These are phyloP conservation scores for Venturia asperata DNA, from an alignment of 2,329 filamentous ascomycete species.

Conservation along the genomic window DNA sequence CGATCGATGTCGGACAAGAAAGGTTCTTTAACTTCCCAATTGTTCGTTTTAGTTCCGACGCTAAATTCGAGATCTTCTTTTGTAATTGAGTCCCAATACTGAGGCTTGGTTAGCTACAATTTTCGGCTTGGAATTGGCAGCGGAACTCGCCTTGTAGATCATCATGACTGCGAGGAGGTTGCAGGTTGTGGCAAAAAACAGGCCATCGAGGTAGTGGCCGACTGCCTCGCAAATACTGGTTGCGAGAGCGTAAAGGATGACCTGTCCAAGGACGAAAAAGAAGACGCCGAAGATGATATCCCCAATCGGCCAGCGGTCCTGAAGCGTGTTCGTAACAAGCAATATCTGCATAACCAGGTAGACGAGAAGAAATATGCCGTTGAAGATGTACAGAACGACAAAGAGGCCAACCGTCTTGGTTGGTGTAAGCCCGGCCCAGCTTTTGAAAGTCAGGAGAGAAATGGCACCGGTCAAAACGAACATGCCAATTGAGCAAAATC, in stretches of 20 bases:
- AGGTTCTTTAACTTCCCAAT: slow-evolving; percentile 93
- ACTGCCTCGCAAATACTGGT: slow-evolving; percentile 73
- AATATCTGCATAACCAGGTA: slow-evolving; percentile 85
- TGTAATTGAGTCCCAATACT: slow-evolving; percentile 99
- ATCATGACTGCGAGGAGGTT: slow-evolving; percentile 97
- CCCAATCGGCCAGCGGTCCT: slow-evolving; percentile 91
- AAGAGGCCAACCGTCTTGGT: slow-evolving; percentile 85
- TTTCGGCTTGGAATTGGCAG: not conserved
- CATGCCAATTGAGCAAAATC: slow-evolving; percentile 68
- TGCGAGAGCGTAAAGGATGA: slow-evolving; percentile 86
- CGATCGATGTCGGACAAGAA: slow-evolving; percentile 72
- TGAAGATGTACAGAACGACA: slow-evolving; percentile 84
- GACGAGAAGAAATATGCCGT: slow-evolving; percentile 75
- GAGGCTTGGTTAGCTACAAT: slow-evolving; percentile 14
- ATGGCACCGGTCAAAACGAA: slow-evolving; percentile 84
- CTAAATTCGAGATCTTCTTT: slow-evolving; percentile 98
- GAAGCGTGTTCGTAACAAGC: slow-evolving; percentile 79
- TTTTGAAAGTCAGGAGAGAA: slow-evolving; percentile 85
- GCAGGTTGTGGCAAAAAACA: slow-evolving; percentile 91
- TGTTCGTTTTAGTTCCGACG: slow-evolving; percentile 88
- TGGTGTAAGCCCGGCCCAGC: slow-evolving; percentile 77
- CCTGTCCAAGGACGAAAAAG: slow-evolving; percentile 87
- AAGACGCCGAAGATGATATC: slow-evolving; percentile 86
- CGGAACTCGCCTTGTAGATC: slow-evolving; percentile 78
- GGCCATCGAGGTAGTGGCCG: slow-evolving; percentile 86